Evolutionary conservation across 495 filamentous ascomycete genomes (phyloP).

Genomic region (Aspergillus sclerotioniger): DNA sequence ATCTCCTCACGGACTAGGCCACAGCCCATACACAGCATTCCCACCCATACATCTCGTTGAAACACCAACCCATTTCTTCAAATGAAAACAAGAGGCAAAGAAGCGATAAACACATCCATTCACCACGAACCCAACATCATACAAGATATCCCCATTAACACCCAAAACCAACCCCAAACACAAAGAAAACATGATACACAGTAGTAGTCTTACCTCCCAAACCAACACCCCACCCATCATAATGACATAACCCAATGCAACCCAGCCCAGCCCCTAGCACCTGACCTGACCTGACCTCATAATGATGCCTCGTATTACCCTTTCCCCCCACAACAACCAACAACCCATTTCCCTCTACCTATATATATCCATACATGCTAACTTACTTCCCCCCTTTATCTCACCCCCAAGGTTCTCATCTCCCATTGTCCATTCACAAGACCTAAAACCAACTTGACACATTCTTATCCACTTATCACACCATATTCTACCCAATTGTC

Average conservation of each 20-base stretch:
- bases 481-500: no score
- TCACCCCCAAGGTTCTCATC: constrained; percentile 6
- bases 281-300: constrained; percentile 22
- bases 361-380: neutral
- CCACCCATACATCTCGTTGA: no score
- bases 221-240: neutral
- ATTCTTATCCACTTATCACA: constrained; percentile 2
- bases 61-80: neutral
- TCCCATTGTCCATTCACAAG: neutral
- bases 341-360: neutral
- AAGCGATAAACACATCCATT: no score
- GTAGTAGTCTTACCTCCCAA: no score
- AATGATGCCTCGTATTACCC: constrained; percentile 16
- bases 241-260: neutral
- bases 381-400: neutral
- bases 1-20: neutral
- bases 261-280: neutral
- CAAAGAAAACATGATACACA: no score
- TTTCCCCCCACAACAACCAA: constrained; percentile 13
- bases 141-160: no score
- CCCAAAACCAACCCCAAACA: no score
- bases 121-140: no score
- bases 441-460: neutral
- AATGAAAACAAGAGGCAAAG: no score
- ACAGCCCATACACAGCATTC: neutral